Evolutionary conservation across 1,284 basidiomycete species (phyloP).

Genomic region (Cryptococcus sp.): DNA sequence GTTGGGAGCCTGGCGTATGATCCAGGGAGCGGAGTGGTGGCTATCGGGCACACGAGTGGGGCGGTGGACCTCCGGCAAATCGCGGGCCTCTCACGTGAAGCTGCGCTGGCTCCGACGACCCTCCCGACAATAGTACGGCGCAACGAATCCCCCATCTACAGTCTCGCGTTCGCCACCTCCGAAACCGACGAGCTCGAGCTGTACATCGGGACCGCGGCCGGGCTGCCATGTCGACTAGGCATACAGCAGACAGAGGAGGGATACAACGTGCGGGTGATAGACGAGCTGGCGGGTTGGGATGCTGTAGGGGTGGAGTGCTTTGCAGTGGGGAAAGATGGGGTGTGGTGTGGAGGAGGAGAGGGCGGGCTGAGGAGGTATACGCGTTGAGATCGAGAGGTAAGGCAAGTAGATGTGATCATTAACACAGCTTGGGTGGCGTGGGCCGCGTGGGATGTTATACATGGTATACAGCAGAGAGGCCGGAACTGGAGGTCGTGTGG

Average conservation of each 20-base stretch:
- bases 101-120: neutral
- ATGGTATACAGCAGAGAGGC: conserved; percentile 2
- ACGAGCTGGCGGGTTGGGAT: conserved; percentile 50
- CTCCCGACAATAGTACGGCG: conserved; percentile 52
- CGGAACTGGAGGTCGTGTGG: neutral
- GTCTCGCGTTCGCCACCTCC: conserved; percentile 47
- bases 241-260: neutral
- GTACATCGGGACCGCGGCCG: conserved; percentile 42
- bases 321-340: conserved; percentile 28
- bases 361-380: conserved; percentile 38
- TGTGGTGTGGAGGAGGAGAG: conserved; percentile 45
- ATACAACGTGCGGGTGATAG: conserved; percentile 20
- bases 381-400: neutral
- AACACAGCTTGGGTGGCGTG: neutral
- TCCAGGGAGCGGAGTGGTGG: conserved; percentile 53
- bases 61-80: conserved; percentile 60
- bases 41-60: conserved; percentile 64
- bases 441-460: neutral
- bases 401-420: neutral
- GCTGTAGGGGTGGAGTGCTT: conserved; percentile 41
- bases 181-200: conserved; percentile 22
- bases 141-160: conserved; percentile 59
- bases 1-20: conserved; percentile 59
- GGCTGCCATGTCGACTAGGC: conserved; percentile 35
- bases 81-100: conserved; percentile 42